Evolutionary conservation across 1,284 basidiomycete genomes (phyloP), one percentile per base, ranked within the genome.

Genomic region (Rhodotorula sp.): DNA sequence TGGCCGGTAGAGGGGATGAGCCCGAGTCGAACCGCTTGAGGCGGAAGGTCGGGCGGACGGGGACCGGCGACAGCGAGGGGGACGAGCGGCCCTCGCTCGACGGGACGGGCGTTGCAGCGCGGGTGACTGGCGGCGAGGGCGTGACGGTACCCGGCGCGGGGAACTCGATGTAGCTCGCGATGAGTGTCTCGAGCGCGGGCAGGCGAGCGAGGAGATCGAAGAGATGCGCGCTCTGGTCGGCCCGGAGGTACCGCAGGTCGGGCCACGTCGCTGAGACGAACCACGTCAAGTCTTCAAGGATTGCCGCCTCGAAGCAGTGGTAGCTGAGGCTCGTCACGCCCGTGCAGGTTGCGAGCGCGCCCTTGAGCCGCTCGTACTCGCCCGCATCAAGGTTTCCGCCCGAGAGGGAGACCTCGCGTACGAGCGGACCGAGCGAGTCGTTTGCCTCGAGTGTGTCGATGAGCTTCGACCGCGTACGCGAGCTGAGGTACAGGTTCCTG

Each of bases 21-120:
- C 66, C 70, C 25, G 54, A 55, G 63, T 71, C 70, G 63, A 71
- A 57, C 4, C 70, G 66, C n/a, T 60, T 54, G 58, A 71, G 66
- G 17, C 51, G 61, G 62, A 71, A 71, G 0, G 70, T 53, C 9
- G 70, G 70, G 9, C 66, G 36, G 27, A 15, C 9, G 32, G 13
- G 41, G 62, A 2, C 25, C 36, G 1, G 55, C 32, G 46, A n/a
- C 25, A 37, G 9, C 9, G 60, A 39, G 25, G 60, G n/a, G 1
- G 61, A 32, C 39, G 54, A 25, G 25, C 21, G 48, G 37, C 59
- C 44, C 22, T 27, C 22, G 25, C 25, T 29, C 4, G 21, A 12
- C 29, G 54, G 59, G 17, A 9, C 46, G 46, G 44, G 27, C 19
- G 36, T 37, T 9, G 32, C 10, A 13, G 32, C 25, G 27, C 41